These are phyloP conservation scores for Dictyostelium citrinum DNA, from an alignment of 78 protist genomes.

Conservation along the genomic window DNA sequence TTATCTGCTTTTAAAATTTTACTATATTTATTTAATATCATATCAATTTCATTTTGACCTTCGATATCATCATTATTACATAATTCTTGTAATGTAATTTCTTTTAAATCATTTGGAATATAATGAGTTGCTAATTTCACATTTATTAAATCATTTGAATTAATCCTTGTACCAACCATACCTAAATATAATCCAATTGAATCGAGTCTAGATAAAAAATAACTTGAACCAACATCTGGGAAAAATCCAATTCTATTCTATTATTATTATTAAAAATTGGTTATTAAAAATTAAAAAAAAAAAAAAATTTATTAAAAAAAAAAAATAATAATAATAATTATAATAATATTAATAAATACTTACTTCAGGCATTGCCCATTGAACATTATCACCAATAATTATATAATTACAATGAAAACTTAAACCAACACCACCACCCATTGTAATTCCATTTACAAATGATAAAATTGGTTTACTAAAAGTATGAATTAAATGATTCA, in stretches of 20 bases:
- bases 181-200: slow-evolving; percentile 33
- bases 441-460: slow-evolving; percentile 63
- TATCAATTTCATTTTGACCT: background rate
- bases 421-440: slow-evolving; percentile 78
- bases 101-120: background rate
- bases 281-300: too few species aligned
- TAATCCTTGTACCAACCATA: background rate
- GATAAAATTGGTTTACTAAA: slow-evolving; percentile 40
- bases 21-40: background rate
- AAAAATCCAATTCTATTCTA: slow-evolving; percentile 39
- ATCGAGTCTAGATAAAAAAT: slow-evolving; percentile 21
- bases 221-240: slow-evolving; percentile 30
- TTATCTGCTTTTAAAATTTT: background rate
- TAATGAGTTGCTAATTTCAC: background rate
- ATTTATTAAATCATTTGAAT: slow-evolving; percentile 9
- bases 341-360: too few species aligned
- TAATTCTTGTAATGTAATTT: background rate
- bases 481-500: slow-evolving; percentile 46
- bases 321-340: too few species aligned
- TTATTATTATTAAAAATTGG: too few species aligned
- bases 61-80: background rate
- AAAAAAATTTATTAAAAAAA: too few species aligned
- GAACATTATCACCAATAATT: slow-evolving; percentile 12
- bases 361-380: slow-evolving; percentile 76
- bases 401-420: slow-evolving; percentile 15